These are phyloP conservation scores for Colletotrichum gigasporum DNA, from an alignment of 2,329 filamentous ascomycete genomes.

Conservation along the genomic window DNA sequence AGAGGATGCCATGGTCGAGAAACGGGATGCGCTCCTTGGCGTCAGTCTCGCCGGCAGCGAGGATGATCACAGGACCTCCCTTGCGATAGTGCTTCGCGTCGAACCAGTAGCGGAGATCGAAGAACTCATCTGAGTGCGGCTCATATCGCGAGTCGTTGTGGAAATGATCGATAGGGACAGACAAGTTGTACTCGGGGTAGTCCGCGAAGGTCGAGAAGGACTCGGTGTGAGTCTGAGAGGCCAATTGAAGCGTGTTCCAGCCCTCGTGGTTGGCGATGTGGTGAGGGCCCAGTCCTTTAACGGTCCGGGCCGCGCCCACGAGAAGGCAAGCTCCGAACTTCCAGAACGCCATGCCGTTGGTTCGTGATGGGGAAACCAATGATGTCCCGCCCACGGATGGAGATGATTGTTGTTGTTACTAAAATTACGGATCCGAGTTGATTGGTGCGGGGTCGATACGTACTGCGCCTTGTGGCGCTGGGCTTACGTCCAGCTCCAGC, in stretches of 20 bases:
- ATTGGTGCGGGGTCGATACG: conserved; percentile 26
- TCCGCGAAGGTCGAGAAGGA: neutral
- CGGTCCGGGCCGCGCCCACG: conserved; percentile 11
- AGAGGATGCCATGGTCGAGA: conserved; percentile 80
- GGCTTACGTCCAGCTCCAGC: no score
- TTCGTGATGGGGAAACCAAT: conserved; percentile 16
- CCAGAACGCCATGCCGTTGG: conserved; percentile 14
- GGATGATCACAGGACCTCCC: conserved; percentile 83
- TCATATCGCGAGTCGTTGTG: conserved; percentile 82
- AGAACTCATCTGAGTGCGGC: conserved; percentile 76
- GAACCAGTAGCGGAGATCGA: conserved; percentile 84
- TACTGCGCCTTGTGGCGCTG: no score
- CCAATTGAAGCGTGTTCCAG: conserved; percentile 19
- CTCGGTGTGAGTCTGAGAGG: neutral
- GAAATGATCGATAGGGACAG: conserved; percentile 79
- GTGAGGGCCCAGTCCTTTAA: conserved; percentile 3
- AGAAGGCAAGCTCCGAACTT: conserved; percentile 22
- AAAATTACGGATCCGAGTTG: conserved; percentile 2
- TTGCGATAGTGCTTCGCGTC: conserved; percentile 78
- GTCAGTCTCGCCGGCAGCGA: conserved; percentile 76
- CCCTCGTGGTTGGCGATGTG: conserved; percentile 4
- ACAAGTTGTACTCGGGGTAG: conserved; percentile 52
- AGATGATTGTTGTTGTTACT: conserved; percentile 24
- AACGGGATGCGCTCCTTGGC: conserved; percentile 72
- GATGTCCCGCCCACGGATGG: neutral